These are phyloP conservation scores for Moelleriella libera DNA, from an alignment of 2,329 filamentous ascomycete species.

Conservation along the genomic window DNA sequence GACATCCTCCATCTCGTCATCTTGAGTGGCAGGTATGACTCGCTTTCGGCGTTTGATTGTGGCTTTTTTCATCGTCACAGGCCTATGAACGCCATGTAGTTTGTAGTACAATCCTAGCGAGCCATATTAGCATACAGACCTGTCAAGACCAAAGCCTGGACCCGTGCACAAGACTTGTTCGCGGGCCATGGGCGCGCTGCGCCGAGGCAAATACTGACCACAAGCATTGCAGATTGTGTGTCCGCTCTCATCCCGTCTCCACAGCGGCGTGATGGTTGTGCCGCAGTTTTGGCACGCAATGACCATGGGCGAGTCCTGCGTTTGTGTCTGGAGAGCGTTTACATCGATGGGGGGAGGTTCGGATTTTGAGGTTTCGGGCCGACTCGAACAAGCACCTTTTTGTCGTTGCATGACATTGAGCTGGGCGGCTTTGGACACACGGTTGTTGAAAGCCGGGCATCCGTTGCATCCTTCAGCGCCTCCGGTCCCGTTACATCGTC, in stretches of 20 bases:
- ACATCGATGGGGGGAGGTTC: constrained; percentile 18
- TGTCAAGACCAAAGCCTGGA: too few species aligned
- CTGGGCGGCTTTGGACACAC: constrained; percentile 75
- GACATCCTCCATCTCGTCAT: constrained; percentile 33
- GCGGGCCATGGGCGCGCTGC: neutral
- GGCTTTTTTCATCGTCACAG: constrained; percentile 97
- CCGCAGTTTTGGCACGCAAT: constrained; percentile 95
- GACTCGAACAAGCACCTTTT: constrained; percentile 16
- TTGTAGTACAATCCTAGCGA: constrained; percentile 79
- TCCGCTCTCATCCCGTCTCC: constrained; percentile 85
- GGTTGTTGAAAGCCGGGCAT: constrained; percentile 94
- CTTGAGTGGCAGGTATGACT: constrained; percentile 65
- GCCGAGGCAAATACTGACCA: constrained; percentile 44
- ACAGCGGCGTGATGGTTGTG: constrained; percentile 90
- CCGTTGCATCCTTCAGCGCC: constrained; percentile 90
- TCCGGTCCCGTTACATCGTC: constrained; percentile 89
- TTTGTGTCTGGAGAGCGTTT: constrained; percentile 18
- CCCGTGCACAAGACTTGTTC: neutral
- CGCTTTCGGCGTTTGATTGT: constrained; percentile 93
- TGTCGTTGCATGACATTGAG: constrained; percentile 43
- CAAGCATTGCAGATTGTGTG: constrained; percentile 98
- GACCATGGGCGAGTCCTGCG: constrained; percentile 30
- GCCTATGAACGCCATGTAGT: constrained; percentile 82
- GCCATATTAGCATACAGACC: neutral
- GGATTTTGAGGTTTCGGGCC: constrained; percentile 9